Conservation (phyloP, 371 early-diverging fungal genomes). For the Mucor plumbeus region DNA sequence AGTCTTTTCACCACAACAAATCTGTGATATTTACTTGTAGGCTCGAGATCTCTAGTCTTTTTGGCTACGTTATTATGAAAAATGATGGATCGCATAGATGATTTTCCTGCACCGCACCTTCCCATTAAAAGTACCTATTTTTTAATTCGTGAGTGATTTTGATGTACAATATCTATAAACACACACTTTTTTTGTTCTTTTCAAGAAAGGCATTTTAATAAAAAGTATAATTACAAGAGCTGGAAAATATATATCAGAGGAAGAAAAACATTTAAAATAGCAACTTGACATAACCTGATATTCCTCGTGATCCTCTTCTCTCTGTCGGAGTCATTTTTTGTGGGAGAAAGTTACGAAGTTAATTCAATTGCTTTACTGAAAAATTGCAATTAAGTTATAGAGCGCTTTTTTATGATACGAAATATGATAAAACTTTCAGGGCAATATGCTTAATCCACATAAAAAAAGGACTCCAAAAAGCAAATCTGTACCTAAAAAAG, state of each 20-base stretch:
- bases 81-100: constrained; percentile 97
- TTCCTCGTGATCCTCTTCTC: constrained; percentile 12
- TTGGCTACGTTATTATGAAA: constrained; percentile 95
- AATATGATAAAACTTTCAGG: too few relatives aligned
- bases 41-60: constrained; percentile 92
- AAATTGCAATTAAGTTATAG: too few relatives aligned
- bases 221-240: background rate
- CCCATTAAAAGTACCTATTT: constrained; percentile 85
- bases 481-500: too few relatives aligned
- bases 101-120: constrained; percentile 93
- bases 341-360: background rate
- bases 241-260: background rate
- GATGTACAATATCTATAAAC: background rate
- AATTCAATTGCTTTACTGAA: background rate
- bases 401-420: too few relatives aligned
- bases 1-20: background rate
- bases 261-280: constrained; percentile 8
- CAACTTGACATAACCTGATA: constrained; percentile 25
- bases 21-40: constrained; percentile 73
- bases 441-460: too few relatives aligned
- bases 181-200: constrained; percentile 21
- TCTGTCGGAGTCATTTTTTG: constrained; percentile 15
- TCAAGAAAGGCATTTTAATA: constrained; percentile 7
- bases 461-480: too few relatives aligned
- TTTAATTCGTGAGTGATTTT: background rate